Percentiles rank a stretch among this genome's conserved stretches.
These are phyloP conservation scores for Elymus sibiricus DNA, from an alignment of 176 grass and related monocot genomes.

Conservation along the genomic window DNA sequence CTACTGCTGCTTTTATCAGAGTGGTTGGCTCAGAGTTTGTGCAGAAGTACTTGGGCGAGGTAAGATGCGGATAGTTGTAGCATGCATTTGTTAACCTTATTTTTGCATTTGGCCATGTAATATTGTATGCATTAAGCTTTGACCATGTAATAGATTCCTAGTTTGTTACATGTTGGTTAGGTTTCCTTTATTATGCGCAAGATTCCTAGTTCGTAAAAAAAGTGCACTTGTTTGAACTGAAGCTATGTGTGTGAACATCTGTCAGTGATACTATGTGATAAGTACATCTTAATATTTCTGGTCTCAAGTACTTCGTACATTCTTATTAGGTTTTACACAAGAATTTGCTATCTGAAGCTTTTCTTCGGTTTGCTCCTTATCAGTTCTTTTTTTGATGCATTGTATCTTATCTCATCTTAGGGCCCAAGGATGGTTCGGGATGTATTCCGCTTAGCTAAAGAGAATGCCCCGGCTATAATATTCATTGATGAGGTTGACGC, in stretches of 20 bases:
- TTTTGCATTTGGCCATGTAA: not conserved
- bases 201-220: too few species aligned
- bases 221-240: not conserved
- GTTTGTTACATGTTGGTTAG: not conserved
- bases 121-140: too few species aligned
- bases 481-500: slow-evolving; percentile 99
- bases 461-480: slow-evolving; percentile 95
- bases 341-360: not conserved
- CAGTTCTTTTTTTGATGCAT: not conserved
- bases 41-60: slow-evolving; percentile 97
- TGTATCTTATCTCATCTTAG: slow-evolving; percentile 17
- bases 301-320: not conserved
- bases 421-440: slow-evolving; percentile 96
- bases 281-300: slow-evolving; percentile 17
- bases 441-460: slow-evolving; percentile 92
- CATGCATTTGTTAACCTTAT: not conserved
- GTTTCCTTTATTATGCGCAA: too few species aligned
- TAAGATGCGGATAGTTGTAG: slow-evolving; percentile 14
- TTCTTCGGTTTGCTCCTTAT: not conserved
- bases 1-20: slow-evolving; percentile 86
- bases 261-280: too few species aligned
- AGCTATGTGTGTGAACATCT: too few species aligned
- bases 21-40: slow-evolving; percentile 95
- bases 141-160: too few species aligned
- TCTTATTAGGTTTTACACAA: not conserved